Evolutionary conservation across 2,329 filamentous ascomycete genomes (phyloP), one percentile per base, ranked within the genome.

Genomic region (Arthrobotrys pseudoclavata): DNA sequence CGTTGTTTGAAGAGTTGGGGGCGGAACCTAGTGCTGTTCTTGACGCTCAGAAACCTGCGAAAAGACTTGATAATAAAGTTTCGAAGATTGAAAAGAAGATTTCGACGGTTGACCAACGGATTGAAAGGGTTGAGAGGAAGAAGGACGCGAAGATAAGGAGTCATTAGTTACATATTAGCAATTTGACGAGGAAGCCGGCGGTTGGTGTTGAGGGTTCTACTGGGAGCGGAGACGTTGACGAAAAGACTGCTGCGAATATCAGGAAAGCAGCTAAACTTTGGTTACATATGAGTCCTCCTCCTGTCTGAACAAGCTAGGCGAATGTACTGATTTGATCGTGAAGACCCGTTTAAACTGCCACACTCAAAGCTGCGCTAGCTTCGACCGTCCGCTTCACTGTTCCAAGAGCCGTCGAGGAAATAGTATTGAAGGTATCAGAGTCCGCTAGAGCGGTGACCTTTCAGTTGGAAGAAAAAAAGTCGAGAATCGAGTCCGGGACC

Each of bases 401-500:
- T 69, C 71, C 18, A 77, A 67, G 15, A 71, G 74, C 48, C 57
- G 48, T 2, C 53, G 60, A 13, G 61, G 67, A 12, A 53, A 22
- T 31, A 47, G 48, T n/a, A 61, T 50, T 24, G 67, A 70, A 42
- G 74, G 67, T 10, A 26, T 77, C 13, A 52, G 74, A 31, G 74
- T 77, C 50, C 74, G 74, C 48, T 77, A 67, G 74, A 77, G 74
- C 31, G 74, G 67, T 40, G 74, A 77, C 12, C 61, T 77, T 57
- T 67, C 67, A 47, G 52, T 71, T 53, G n/a, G n/a, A n/a, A n/a
- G n/a, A n/a, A n/a, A n/a, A n/a, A n/a, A n/a, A n/a, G n/a, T n/a
- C n/a, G n/a, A n/a, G n/a, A n/a, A n/a, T n/a, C n/a, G n/a, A n/a
- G n/a, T n/a, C n/a, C n/a, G n/a, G n/a, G 52, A 13, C 42, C 20